Conservation (phyloP, 257 asterid genomes). For the Nicotiana obtusifolia region DNA sequence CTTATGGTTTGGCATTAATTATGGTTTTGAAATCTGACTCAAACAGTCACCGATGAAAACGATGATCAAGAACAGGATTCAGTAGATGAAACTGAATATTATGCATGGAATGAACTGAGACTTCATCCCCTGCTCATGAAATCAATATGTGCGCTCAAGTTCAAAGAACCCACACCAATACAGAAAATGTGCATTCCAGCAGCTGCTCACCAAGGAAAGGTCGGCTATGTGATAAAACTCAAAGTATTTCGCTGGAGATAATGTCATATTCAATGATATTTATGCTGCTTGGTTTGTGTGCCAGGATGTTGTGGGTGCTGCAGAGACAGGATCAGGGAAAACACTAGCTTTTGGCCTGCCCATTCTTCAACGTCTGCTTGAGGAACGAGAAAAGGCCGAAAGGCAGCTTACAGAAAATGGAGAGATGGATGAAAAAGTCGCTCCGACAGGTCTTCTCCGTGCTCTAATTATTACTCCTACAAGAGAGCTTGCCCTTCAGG, state of each 20-base stretch:
- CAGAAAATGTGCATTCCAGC: conserved; percentile 93
- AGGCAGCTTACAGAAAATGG: conserved; percentile 41
- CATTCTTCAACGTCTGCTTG: conserved; percentile 84
- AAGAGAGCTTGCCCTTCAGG: conserved; percentile 98
- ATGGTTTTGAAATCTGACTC: conserved; percentile 14
- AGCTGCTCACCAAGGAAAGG: conserved; percentile 99
- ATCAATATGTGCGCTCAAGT: conserved; percentile 70
- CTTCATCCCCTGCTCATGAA: conserved; percentile 84
- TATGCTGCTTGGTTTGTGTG: conserved; percentile 24
- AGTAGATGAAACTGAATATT: conserved; percentile 66
- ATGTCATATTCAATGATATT: conserved; percentile 17
- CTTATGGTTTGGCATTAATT: background rate
- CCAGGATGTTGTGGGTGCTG: conserved; percentile 98
- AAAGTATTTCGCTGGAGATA: conserved; percentile 7
- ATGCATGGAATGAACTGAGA: conserved; percentile 86
- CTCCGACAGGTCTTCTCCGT: conserved; percentile 56
- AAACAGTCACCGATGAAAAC: conserved; percentile 27
- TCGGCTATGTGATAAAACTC: conserved; percentile 19
- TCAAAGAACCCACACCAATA: conserved; percentile 89
- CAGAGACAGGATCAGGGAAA: conserved; percentile 99
- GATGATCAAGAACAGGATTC: conserved; percentile 46
- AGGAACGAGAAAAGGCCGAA: conserved; percentile 76
- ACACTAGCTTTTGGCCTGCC: conserved; percentile 99
- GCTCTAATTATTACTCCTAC: conserved; percentile 94
- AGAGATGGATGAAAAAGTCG: conserved; percentile 51